Evolutionary conservation across 1,284 basidiomycete species (phyloP).

Genomic region (Wallemia mellicola): DNA sequence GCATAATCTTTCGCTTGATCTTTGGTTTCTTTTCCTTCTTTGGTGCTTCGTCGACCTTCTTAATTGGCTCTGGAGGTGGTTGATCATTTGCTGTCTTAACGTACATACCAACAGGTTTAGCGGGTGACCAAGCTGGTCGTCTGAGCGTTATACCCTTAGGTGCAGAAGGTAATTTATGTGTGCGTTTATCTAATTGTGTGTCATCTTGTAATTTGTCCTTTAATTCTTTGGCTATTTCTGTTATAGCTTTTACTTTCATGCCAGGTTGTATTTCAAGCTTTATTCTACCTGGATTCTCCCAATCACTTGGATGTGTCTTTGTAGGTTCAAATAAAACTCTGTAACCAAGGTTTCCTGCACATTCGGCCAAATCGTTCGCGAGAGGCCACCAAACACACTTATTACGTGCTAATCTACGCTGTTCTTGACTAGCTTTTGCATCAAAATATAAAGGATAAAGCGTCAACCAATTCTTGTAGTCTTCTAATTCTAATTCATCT

Average conservation of each 20-base stretch:
- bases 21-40: not conserved
- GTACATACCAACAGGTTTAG: not conserved
- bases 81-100: not conserved
- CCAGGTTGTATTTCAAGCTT: slow-evolving; percentile 30
- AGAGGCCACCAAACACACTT: not conserved
- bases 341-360: not conserved
- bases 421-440: not conserved
- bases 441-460: not conserved
- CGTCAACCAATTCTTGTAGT: not conserved
- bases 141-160: not conserved
- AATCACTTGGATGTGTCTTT: not conserved
- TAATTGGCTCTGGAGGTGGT: not conserved
- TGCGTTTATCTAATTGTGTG: not conserved
- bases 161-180: not conserved
- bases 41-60: not conserved
- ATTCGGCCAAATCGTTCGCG: not conserved
- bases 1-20: not conserved
- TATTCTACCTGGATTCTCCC: not conserved
- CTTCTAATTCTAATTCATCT: not conserved
- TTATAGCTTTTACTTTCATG: slow-evolving; percentile 16
- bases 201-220: not conserved
- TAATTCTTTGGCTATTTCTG: slow-evolving; percentile 43
- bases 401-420: not conserved
- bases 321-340: not conserved
- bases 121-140: not conserved